Conservation (phyloP, 768 basidiomycete species). For the Termitomyces sp. region DNA sequence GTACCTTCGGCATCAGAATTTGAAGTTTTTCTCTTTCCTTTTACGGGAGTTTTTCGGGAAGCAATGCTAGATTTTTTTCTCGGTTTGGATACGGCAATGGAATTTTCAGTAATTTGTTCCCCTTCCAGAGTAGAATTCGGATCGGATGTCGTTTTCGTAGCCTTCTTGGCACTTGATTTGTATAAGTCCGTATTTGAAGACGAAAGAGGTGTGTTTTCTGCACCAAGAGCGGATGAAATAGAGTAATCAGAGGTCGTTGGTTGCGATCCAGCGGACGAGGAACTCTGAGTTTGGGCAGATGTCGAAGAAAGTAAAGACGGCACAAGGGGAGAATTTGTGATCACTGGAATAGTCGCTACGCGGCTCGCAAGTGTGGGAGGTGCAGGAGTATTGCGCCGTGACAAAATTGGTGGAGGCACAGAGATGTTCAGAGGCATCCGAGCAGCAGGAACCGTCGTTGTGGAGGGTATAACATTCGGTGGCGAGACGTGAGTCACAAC, state of each 20-base stretch:
- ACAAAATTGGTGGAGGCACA: slow-evolving; percentile 7
- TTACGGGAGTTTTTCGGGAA: slow-evolving; percentile 8
- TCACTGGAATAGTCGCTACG: slow-evolving; percentile 5
- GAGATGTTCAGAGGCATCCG: neutral
- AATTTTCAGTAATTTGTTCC: neutral
- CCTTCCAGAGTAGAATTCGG: neutral
- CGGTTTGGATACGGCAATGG: neutral
- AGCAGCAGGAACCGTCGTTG: neutral
- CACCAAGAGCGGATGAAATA: slow-evolving; percentile 5
- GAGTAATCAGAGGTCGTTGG: neutral
- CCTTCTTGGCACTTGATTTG: neutral
- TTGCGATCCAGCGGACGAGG: neutral
- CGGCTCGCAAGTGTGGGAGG: slow-evolving; percentile 14
- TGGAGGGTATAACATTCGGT: neutral
- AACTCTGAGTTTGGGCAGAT: neutral
- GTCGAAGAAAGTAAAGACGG: neutral
- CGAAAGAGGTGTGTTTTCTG: slow-evolving; percentile 11
- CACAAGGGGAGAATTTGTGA: slow-evolving; percentile 3
- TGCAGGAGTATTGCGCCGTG: slow-evolving; percentile 12
- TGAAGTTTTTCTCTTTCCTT: slow-evolving; percentile 20
- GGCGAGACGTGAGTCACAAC: neutral
- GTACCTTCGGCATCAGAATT: slow-evolving; percentile 17
- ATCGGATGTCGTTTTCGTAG: slow-evolving; percentile 1
- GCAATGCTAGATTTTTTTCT: slow-evolving; percentile 4
- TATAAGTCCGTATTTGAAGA: slow-evolving; percentile 2